Conservation (phyloP, 345 rosid genomes). For the Pistacia vera region DNA sequence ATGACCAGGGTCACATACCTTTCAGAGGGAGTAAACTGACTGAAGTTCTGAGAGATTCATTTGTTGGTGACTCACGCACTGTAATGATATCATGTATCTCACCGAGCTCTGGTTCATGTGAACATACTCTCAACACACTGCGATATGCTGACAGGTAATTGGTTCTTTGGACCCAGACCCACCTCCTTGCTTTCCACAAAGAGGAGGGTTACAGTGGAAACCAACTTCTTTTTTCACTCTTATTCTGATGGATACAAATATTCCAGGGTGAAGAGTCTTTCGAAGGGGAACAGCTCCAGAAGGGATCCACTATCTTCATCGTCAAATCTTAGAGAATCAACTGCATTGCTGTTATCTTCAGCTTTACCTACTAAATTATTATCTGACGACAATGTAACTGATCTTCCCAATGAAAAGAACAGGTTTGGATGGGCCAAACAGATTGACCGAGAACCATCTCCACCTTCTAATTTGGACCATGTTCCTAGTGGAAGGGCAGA, state of each 20-base stretch:
- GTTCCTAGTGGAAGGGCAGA: conserved; percentile 43
- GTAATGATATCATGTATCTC: conserved; percentile 77
- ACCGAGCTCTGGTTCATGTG: conserved; percentile 73
- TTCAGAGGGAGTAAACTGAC: conserved; percentile 75
- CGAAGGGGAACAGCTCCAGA: conserved; percentile 52
- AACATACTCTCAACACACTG: conserved; percentile 68
- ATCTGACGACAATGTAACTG: conserved; percentile 32
- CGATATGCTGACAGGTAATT: conserved; percentile 71
- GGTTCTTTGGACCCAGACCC: not conserved
- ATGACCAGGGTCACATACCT: conserved; percentile 69
- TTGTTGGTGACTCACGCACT: conserved; percentile 69
- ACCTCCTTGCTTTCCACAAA: not conserved
- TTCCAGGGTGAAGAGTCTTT: conserved; percentile 70
- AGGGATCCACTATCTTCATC: conserved; percentile 43
- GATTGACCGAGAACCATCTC: conserved; percentile 42
- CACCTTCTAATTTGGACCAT: conserved; percentile 27
- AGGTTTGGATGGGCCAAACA: conserved; percentile 46
- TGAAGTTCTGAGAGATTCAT: conserved; percentile 76
- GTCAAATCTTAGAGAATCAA: conserved; percentile 51
- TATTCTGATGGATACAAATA: conserved; percentile 19
- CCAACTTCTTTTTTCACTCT: not conserved
- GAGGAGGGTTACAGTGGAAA: not conserved
- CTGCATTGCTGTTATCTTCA: conserved; percentile 35
- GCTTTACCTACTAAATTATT: conserved; percentile 29
- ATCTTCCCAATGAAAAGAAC: conserved; percentile 40